Evolutionary conservation across 805 yeast genomes (phyloP).

Genomic region (Pichia paraexigua): DNA sequence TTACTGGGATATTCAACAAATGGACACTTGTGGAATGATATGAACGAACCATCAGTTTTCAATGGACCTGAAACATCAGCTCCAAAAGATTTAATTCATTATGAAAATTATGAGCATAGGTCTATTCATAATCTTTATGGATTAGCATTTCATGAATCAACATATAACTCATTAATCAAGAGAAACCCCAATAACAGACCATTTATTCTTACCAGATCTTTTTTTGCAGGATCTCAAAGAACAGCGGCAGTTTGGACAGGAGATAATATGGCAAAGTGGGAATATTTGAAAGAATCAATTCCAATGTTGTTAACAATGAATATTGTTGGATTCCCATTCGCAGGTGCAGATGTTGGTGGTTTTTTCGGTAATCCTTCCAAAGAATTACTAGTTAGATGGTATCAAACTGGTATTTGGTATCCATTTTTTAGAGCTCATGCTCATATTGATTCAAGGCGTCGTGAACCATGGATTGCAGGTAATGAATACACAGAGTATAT

Average conservation of each 20-base stretch:
- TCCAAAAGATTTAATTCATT: slow-evolving; percentile 73
- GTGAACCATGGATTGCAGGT: slow-evolving; percentile 86
- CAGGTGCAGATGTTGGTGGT: slow-evolving; percentile 97
- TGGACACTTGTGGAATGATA: slow-evolving; percentile 89
- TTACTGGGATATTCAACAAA: slow-evolving; percentile 50
- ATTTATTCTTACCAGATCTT: slow-evolving; percentile 79
- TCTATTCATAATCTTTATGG: slow-evolving; percentile 88
- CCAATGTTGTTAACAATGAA: slow-evolving; percentile 85
- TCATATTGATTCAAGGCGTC: slow-evolving; percentile 83
- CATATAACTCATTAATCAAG: slow-evolving; percentile 53
- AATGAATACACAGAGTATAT: slow-evolving; percentile 64
- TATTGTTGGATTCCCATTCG: slow-evolving; percentile 79
- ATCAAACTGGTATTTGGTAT: slow-evolving; percentile 91
- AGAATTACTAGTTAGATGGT: slow-evolving; percentile 86
- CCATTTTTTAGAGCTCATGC: slow-evolving; percentile 98
- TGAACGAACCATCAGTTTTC: slow-evolving; percentile 96
- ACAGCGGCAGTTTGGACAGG: slow-evolving; percentile 97
- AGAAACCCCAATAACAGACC: slow-evolving; percentile 61
- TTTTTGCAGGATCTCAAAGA: slow-evolving; percentile 85
- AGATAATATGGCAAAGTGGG: slow-evolving; percentile 93
- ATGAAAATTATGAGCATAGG: slow-evolving; percentile 81
- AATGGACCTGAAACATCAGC: slow-evolving; percentile 91
- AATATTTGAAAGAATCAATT: slow-evolving; percentile 64
- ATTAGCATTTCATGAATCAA: slow-evolving; percentile 68
- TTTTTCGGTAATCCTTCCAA: slow-evolving; percentile 83